These are phyloP conservation scores for Epithemia pelagica DNA, from an alignment of 108 stramenopile species.

Conservation along the genomic window DNA sequence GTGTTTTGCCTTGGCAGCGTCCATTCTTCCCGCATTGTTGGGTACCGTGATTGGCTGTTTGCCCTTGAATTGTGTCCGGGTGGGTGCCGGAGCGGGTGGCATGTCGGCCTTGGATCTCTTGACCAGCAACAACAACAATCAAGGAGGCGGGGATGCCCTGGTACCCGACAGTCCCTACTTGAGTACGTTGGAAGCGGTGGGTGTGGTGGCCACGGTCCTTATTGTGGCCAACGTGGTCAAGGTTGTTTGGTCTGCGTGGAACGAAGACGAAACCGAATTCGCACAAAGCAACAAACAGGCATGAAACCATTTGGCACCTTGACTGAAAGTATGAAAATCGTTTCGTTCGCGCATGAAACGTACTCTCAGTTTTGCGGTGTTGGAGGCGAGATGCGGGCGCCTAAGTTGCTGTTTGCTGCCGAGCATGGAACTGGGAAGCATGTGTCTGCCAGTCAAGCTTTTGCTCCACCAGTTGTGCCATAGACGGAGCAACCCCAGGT, in stretches of 20 bases:
- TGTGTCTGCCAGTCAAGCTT: too few species aligned
- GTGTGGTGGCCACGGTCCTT: neutral
- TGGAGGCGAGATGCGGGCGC: too few species aligned
- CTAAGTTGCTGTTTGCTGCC: too few species aligned
- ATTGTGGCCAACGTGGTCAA: neutral
- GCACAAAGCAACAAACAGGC: too few species aligned
- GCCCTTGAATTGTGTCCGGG: constrained; percentile 8
- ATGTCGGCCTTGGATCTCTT: constrained; percentile 9
- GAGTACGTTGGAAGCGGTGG: neutral
- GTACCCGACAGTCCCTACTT: neutral
- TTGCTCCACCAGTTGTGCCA: too few species aligned
- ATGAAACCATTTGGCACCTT: too few species aligned
- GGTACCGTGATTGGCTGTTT: constrained; percentile 9
- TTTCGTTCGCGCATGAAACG: too few species aligned
- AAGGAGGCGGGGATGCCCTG: neutral
- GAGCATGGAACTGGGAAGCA: too few species aligned
- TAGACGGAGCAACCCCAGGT: too few species aligned
- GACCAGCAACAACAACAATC: neutral
- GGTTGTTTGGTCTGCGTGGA: neutral
- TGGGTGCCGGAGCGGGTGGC: constrained; percentile 11
- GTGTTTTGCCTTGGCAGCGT: too few species aligned
- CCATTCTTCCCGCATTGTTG: constrained; percentile 4
- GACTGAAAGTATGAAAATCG: too few species aligned
- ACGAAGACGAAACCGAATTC: neutral
- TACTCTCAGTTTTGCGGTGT: too few species aligned